Evolutionary conservation across 2,329 filamentous ascomycete genomes (phyloP), one percentile per base, ranked within the genome.

Genomic region (Hyphodiscus sp.): DNA sequence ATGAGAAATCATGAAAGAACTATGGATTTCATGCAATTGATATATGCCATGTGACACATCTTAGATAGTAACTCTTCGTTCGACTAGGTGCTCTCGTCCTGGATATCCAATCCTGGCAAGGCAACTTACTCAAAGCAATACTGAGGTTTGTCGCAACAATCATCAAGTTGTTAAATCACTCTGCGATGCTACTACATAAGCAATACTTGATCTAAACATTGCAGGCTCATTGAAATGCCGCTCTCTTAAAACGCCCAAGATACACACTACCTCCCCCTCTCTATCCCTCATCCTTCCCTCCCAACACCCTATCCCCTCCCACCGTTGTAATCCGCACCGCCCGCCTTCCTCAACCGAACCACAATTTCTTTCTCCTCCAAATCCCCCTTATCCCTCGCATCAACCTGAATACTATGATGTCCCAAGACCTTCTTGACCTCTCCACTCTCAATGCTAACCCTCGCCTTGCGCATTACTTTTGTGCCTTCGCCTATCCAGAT

Each of bases 281-380:
- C 10, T 23, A 38, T 51, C 55, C 51, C 41, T 51, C 29, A 50
- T 42, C 42, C 19, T 41, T 45, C 52, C 29, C 30, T 15, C 30
- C 5, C n/a, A 30, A 29, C 29, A 13, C 48, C 47, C 18, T 42
- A 8, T 41, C 20, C 16, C n/a, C 82, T 70, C 11, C 80, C 83
- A 8, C 83, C 82, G 64, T 87, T 84, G 75, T 87, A 88, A 69
- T 87, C 85, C 16, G 84, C 84, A 30, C 85, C 85, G 52, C 85
- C 85, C 3, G 80, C 83, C 72, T 80, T 84, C 68, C 84, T 73
- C 70, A 87, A 69, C 64, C 78, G 71, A 56, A 75, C 68, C 16
- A 86, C 80, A 49, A 88, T 76, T 19, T 84, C 81, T 58, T 73
- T 71, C 70, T 83, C 80, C 18, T 80, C 77, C 52, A 88, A 68